phyloP scores from a whole-genome alignment of 1,139 yeast genomes.

The Saccharomyces pastorianus region DNA sequence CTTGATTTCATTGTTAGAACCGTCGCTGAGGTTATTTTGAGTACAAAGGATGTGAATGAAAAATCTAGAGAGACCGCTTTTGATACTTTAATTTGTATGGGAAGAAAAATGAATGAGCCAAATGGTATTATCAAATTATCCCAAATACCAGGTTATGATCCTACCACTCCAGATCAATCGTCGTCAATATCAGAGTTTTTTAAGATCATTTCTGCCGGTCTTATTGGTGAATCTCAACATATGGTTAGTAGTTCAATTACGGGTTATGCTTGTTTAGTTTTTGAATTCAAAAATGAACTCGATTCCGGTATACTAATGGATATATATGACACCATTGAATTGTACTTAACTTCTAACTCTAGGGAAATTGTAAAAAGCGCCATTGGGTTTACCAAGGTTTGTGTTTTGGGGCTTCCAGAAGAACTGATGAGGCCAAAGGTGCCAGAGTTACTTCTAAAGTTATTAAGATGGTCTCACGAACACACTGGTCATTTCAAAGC shows the following conservation, averaged over 20 bases:
- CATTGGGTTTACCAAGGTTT: conserved; percentile 89
- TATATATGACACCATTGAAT: conserved; percentile 78
- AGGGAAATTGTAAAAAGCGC: conserved; percentile 92
- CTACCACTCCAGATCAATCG: conserved; percentile 43
- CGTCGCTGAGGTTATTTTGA: conserved; percentile 78
- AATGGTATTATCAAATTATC: conserved; percentile 60
- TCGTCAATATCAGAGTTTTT: conserved; percentile 77
- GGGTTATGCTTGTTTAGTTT: conserved; percentile 77
- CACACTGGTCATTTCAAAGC: conserved; percentile 91
- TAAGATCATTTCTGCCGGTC: conserved; percentile 92
- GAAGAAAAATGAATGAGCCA: conserved; percentile 52
- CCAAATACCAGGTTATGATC: conserved; percentile 61
- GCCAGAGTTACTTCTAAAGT: conserved; percentile 54
- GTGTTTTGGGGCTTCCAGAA: conserved; percentile 75
- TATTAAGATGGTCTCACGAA: conserved; percentile 91
- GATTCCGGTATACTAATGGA: conserved; percentile 55
- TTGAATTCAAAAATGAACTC: conserved; percentile 67
- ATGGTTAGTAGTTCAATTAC: conserved; percentile 95
- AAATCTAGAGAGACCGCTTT: conserved; percentile 82
- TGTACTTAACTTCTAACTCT: conserved; percentile 81
- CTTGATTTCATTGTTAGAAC: conserved; percentile 73
- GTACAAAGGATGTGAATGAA: conserved; percentile 91
- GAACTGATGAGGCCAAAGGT: conserved; percentile 66
- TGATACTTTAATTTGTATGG: conserved; percentile 71
- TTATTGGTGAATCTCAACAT: conserved; percentile 87